phyloP scores from a whole-genome alignment of 1,284 basidiomycete genomes.

The Naganishia albida region DNA sequence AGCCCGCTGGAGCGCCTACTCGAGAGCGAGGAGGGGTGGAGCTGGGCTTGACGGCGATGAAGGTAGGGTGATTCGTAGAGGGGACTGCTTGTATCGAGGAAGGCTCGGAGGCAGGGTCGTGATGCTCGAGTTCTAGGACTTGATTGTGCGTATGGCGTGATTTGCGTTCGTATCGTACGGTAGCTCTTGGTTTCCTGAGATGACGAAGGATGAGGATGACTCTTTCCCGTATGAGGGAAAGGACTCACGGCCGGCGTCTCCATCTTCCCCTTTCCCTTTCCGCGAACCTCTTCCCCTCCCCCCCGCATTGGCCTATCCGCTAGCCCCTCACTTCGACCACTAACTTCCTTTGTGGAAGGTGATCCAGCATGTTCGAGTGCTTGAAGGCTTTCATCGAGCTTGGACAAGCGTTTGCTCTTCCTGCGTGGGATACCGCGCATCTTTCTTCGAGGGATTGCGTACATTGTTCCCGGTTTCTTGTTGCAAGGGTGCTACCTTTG shows the following conservation, averaged over 20 bases:
- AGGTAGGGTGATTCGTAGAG: slow-evolving; percentile 25
- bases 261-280: slow-evolving; percentile 11
- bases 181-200: slow-evolving; percentile 7
- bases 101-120: slow-evolving; percentile 6
- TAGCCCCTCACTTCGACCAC: too few species aligned
- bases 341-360: background rate
- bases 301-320: background rate
- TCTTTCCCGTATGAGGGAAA: too few species aligned
- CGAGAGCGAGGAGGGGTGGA: background rate
- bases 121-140: background rate
- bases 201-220: background rate
- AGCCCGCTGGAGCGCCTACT: background rate
- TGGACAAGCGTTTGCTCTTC: slow-evolving; percentile 18
- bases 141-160: slow-evolving; percentile 8
- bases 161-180: background rate
- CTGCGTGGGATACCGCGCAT: slow-evolving; percentile 11
- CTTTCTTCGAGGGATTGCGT: slow-evolving; percentile 7
- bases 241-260: slow-evolving; percentile 17
- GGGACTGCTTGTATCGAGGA: slow-evolving; percentile 19
- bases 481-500: too few species aligned
- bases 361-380: slow-evolving; percentile 15
- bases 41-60: background rate
- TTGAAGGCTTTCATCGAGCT: slow-evolving; percentile 11
- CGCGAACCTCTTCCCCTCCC: background rate
- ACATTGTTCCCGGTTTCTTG: background rate